Conservation (phyloP, 2,329 filamentous ascomycete genomes). For the Xylariaceae sp. region DNA sequence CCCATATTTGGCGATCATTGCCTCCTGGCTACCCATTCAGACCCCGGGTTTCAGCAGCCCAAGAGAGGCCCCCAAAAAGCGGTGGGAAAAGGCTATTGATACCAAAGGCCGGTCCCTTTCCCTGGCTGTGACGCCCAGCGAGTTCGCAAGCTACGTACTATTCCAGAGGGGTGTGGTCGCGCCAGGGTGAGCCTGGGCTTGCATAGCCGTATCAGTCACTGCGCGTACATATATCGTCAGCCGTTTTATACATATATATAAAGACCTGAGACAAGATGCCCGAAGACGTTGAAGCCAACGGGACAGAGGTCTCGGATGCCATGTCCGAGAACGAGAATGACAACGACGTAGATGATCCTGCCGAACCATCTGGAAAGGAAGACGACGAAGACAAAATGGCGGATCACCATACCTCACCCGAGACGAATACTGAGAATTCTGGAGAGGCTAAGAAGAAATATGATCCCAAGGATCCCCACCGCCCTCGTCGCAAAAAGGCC, state of each 20-base stretch:
- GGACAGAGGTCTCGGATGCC: constrained; percentile 52
- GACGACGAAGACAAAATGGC: constrained; percentile 47
- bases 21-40: constrained; percentile 23
- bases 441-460: constrained; percentile 62
- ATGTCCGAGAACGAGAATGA: constrained; percentile 59
- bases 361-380: constrained; percentile 39
- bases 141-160: constrained; percentile 22
- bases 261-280: constrained; percentile 54
- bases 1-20: constrained; percentile 20
- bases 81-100: too few relatives aligned
- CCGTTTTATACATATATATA: constrained; percentile 35
- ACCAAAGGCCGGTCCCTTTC: not conserved
- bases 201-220: constrained; percentile 15
- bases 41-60: constrained; percentile 19
- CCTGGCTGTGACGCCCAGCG: constrained; percentile 20
- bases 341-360: constrained; percentile 35
- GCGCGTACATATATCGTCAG: constrained; percentile 14
- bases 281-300: constrained; percentile 49
- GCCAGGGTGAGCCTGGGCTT: constrained; percentile 23
- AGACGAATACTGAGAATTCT: constrained; percentile 39
- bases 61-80: constrained; percentile 2
- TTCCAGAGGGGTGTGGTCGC: constrained; percentile 27
- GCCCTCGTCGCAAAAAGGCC: constrained; percentile 92
- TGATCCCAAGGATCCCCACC: constrained; percentile 82
- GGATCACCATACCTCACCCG: constrained; percentile 39